These are phyloP conservation scores for Mycocentrospora acerina DNA, from an alignment of 2,329 filamentous ascomycete species.

Conservation along the genomic window DNA sequence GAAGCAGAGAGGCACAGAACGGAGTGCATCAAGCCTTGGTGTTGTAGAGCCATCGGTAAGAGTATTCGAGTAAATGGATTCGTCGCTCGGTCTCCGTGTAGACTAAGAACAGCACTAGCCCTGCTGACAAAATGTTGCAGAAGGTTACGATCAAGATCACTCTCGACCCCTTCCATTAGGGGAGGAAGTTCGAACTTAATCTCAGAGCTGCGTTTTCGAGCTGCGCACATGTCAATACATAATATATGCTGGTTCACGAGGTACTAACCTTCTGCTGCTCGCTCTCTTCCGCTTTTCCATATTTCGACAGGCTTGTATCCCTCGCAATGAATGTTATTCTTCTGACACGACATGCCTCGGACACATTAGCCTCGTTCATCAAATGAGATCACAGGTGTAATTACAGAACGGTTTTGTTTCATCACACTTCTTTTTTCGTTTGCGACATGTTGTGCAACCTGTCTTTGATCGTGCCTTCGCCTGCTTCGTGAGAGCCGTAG, in stretches of 20 bases:
- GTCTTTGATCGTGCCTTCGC: conserved; percentile 70
- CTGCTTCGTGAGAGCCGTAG: conserved; percentile 65
- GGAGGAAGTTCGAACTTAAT: conserved; percentile 53
- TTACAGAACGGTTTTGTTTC: conserved; percentile 51
- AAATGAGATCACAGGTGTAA: conserved; percentile 1
- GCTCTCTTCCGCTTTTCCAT: conserved; percentile 84
- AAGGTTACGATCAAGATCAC: conserved; percentile 74
- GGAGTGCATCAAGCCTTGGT: conserved; percentile 86
- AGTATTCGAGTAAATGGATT: conserved; percentile 87
- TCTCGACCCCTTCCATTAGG: conserved; percentile 81
- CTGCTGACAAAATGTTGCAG: conserved; percentile 80
- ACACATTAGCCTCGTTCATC: conserved; percentile 23
- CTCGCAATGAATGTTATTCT: conserved; percentile 89
- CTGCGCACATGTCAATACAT: conserved; percentile 26
- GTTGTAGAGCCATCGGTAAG: conserved; percentile 75
- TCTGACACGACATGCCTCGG: conserved; percentile 81
- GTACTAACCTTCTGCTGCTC: conserved; percentile 61
- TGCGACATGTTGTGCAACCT: conserved; percentile 61
- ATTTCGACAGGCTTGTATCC: conserved; percentile 84
- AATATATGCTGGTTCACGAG: neutral
- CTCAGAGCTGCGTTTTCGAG: conserved; percentile 36
- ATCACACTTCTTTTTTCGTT: conserved; percentile 63
- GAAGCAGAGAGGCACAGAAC: conserved; percentile 80
- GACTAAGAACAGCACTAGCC: conserved; percentile 77
- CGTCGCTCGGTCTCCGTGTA: conserved; percentile 71